Evolutionary conservation across 352 stramenopile species (phyloP), one percentile per base, ranked within the genome.

Genomic region (Poterioochromonas sp.): DNA sequence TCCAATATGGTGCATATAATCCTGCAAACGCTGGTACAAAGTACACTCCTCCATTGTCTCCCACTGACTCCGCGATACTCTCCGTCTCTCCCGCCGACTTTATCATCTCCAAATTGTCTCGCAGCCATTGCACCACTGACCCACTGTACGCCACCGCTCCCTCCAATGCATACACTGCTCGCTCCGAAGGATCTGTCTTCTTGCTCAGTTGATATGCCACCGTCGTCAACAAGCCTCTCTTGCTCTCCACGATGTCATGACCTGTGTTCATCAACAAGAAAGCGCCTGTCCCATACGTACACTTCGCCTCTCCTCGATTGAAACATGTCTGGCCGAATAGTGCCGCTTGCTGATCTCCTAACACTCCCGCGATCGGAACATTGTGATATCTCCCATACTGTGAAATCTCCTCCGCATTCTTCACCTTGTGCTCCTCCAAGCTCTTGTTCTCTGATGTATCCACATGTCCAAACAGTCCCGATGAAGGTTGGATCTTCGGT

Each of bases 231-330:
- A 99, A 84, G 1, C 95, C 95, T 84, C 98, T 51, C 0, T 54
- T 51, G 34, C 68, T 76, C 1, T 18, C 0, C 47, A 91, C 91
- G n/a, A 86, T 84, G 60, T 85, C 88, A 26, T 86, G 89, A 60
- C 95, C 95, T 20, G 95, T 99, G 87, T 99, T 99, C 92, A 98
- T 98, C 87, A 99, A 93, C 77, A 99, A 91, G 84, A 99, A 99
- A 79, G 95, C 94, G 51, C 95, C 96, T 53, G 96, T 99, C 49
- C 96, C 96, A 86, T 98, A 99, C 43, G 96, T 99, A 85, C 95
- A 97, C 85, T 99, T 99, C 62, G 93, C 93, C 80, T 97, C 87
- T 40, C 95, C 95, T 0, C 87, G 83, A 44, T 87, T 84, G 85
- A 98, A 98, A 80, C 93, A 98, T 60, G 90, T 91, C 86, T 99